These are phyloP conservation scores for Coniferiporia sulphurascens DNA, from an alignment of 1,284 basidiomycete genomes.

Conservation along the genomic window DNA sequence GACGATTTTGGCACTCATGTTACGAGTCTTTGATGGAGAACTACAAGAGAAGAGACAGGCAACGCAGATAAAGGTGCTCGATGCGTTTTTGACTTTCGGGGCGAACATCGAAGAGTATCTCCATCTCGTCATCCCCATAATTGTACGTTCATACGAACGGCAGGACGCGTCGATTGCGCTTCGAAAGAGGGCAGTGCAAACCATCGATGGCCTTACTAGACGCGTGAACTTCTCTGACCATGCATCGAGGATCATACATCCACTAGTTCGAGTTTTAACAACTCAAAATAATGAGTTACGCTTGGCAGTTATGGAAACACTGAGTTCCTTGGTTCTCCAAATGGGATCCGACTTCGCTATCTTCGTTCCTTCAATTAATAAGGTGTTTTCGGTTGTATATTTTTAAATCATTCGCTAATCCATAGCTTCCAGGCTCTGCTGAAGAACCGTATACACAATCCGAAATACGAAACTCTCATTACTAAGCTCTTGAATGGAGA, in stretches of 20 bases:
- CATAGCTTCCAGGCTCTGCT: conserved; percentile 57
- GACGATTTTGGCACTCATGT: conserved; percentile 83
- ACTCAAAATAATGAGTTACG: conserved; percentile 77
- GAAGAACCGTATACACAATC: conserved; percentile 78
- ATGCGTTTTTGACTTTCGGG: conserved; percentile 93
- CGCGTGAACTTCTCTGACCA: conserved; percentile 99
- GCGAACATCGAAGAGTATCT: conserved; percentile 97
- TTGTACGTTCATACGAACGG: conserved; percentile 89
- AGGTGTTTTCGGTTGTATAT: conserved; percentile 46
- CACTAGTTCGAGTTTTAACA: conserved; percentile 85
- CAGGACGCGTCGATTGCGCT: conserved; percentile 71
- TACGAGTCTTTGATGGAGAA: conserved; percentile 89
- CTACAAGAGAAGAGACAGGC: conserved; percentile 71
- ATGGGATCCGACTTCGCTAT: conserved; percentile 96
- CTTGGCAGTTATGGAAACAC: conserved; percentile 86
- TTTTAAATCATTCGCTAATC: conserved; percentile 1
- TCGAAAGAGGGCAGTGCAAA: conserved; percentile 87
- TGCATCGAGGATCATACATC: conserved; percentile 95
- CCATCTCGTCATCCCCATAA: conserved; percentile 93
- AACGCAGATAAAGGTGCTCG: conserved; percentile 89
- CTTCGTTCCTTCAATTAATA: conserved; percentile 95
- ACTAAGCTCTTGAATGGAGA: conserved; percentile 91
- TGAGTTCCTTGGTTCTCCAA: conserved; percentile 90
- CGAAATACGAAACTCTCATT: conserved; percentile 86
- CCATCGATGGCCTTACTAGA: conserved; percentile 86